Evolutionary conservation across 1,139 yeast species (phyloP), one percentile per base, ranked within the genome.

Genomic region (Suhomyces anneliseae): DNA sequence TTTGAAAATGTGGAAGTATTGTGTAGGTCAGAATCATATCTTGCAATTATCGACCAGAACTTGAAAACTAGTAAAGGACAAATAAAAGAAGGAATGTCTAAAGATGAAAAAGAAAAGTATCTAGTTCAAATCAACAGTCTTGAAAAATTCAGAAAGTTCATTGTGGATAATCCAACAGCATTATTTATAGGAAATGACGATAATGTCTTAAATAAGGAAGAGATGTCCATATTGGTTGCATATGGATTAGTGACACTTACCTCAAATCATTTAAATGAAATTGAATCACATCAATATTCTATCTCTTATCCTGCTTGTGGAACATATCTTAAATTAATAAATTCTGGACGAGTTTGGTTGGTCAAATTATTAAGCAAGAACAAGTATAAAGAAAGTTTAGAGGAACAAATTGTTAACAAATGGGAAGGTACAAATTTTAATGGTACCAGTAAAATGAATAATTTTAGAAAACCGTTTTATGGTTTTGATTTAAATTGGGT

Each of bases 291-390:
- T 50, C 74, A 64, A 53, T 77, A 81, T 59, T 69, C 77, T 24
- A 61, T 87, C 2, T 71, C 87, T 2, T 70, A 81, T 27, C 95
- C 95, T 0, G 78, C 76, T 51, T 74, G 85, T 57, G 95, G 87
- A 2, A 72, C 79, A 0, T 79, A 68, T 51, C 68, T 80, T 44
- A 78, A 76, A 53, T 70, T 78, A 34, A 70, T 81, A 8, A 68
- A 72, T 60, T 54, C 68, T 34, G 81, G 76, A 19, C 71, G 81
- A 44, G 67, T 64, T 38, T 83, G 82, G 83, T 65, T 79, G n/a
- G 70, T 74, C 34, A 76, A 72, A 50, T 58, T 66, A 2, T 66
- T 82, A 35, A 69, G 63, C 32, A 72, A 71, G 51, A 63, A 67
- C 24, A 74, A 75, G 47, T 78, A 74, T 65, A 75, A 76, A 41